Evolutionary conservation across 1,139 yeast species (phyloP).

Genomic region (Yamadazyma spencermartinsiae): DNA sequence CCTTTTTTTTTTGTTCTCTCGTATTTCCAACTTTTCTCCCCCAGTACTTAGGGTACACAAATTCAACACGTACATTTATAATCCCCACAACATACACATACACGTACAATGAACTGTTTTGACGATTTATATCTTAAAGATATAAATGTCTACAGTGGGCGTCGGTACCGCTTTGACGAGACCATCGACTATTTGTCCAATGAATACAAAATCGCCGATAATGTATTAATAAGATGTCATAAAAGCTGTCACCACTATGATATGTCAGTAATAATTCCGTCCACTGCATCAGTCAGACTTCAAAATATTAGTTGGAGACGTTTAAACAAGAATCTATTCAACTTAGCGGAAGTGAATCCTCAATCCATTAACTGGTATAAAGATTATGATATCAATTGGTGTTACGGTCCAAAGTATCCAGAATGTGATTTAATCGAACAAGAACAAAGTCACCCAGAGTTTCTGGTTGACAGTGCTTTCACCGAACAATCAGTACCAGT

Average conservation of each 20-base stretch:
- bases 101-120: slow-evolving; percentile 19
- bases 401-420: slow-evolving; percentile 41
- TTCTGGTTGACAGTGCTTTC: neutral
- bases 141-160: slow-evolving; percentile 3
- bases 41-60: no score
- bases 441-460: neutral
- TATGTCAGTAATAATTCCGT: slow-evolving; percentile 26
- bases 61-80: neutral
- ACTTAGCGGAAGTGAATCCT: slow-evolving; percentile 34
- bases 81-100: neutral
- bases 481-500: neutral
- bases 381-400: slow-evolving; percentile 46
- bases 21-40: no score
- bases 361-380: slow-evolving; percentile 45
- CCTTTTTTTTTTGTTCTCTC: neutral
- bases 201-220: slow-evolving; percentile 16
- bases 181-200: slow-evolving; percentile 39
- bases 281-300: slow-evolving; percentile 29
- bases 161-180: slow-evolving; percentile 21
- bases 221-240: slow-evolving; percentile 16
- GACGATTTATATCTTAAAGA: slow-evolving; percentile 23
- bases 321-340: slow-evolving; percentile 33
- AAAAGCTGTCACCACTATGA: slow-evolving; percentile 21
- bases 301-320: slow-evolving; percentile 47
- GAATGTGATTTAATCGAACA: slow-evolving; percentile 10